These are phyloP conservation scores for Pseudotsuga menziesii DNA, from an alignment of 75 land plant species.

Conservation along the genomic window DNA sequence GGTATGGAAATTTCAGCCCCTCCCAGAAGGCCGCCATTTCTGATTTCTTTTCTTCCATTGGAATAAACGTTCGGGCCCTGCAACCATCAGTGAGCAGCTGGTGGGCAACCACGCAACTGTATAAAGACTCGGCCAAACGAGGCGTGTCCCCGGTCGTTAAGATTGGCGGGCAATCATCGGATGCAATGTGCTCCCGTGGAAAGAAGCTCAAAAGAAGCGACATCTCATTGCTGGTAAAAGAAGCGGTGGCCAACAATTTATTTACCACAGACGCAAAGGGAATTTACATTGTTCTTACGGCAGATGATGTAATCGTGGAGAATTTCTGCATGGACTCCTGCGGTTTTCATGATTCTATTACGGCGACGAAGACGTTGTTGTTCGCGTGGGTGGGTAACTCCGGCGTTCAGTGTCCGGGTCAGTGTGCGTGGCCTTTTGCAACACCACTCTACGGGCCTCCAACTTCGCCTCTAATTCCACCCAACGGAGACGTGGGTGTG, in stretches of 20 bases:
- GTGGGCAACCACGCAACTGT: slow-evolving; percentile 18
- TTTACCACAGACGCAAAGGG: slow-evolving; percentile 11
- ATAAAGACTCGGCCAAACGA: slow-evolving; percentile 15
- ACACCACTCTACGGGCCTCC: slow-evolving; percentile 19
- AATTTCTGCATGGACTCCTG: slow-evolving; percentile 74
- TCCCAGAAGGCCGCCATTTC: slow-evolving; percentile 23
- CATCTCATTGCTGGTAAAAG: slow-evolving; percentile 9
- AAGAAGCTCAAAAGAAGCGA: slow-evolving; percentile 23
- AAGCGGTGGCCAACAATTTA: neutral
- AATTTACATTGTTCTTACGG: slow-evolving; percentile 48
- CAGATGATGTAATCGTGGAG: slow-evolving; percentile 55
- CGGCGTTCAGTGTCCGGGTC: slow-evolving; percentile 34
- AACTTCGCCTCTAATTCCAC: slow-evolving; percentile 18
- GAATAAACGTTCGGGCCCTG: neutral
- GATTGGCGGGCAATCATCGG: slow-evolving; percentile 24
- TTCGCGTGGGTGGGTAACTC: slow-evolving; percentile 36
- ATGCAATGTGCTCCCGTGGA: slow-evolving; percentile 37
- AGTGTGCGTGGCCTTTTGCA: slow-evolving; percentile 40
- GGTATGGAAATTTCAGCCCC: slow-evolving; percentile 48
- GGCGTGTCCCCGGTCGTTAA: slow-evolving; percentile 15
- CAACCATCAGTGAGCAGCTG: slow-evolving; percentile 18
- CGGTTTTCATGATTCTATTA: slow-evolving; percentile 38
- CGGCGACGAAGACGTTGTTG: no score
- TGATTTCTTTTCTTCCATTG: slow-evolving; percentile 50
- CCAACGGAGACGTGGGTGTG: slow-evolving; percentile 43